A percentile compares a stretch with the other conserved stretches of the same genome.
Conservation (phyloP, 1,139 yeast species). For the Hansenula anomala region DNA sequence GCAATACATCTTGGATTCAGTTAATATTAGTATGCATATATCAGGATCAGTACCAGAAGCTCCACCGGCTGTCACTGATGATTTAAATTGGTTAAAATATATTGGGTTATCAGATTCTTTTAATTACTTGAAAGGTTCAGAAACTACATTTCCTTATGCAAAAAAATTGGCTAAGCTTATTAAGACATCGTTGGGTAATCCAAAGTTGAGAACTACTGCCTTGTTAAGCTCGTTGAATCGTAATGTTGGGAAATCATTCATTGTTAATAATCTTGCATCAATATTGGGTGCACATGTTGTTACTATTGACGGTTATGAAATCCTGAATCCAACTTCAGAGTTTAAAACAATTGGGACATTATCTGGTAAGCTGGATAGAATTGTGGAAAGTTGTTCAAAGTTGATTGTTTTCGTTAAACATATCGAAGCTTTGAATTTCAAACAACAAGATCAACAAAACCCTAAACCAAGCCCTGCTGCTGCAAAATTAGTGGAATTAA, state of each 20-base stretch:
- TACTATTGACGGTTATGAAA: slow-evolving; percentile 64
- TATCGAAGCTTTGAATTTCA: slow-evolving; percentile 67
- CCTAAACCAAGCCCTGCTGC: slow-evolving; percentile 49
- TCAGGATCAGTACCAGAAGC: slow-evolving; percentile 32
- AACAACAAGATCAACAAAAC: slow-evolving; percentile 70
- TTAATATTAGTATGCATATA: slow-evolving; percentile 29
- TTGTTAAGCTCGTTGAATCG: slow-evolving; percentile 65
- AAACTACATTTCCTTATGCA: slow-evolving; percentile 42
- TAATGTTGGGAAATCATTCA: slow-evolving; percentile 74
- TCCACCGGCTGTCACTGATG: slow-evolving; percentile 10
- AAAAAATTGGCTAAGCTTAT: slow-evolving; percentile 47
- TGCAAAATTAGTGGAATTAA: slow-evolving; percentile 52
- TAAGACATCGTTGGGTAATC: slow-evolving; percentile 35
- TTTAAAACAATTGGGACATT: slow-evolving; percentile 75
- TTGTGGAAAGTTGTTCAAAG: slow-evolving; percentile 36
- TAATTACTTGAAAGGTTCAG: slow-evolving; percentile 21
- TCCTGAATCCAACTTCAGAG: slow-evolving; percentile 67
- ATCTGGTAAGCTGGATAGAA: slow-evolving; percentile 70
- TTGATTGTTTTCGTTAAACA: slow-evolving; percentile 62
- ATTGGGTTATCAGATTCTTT: slow-evolving; percentile 34
- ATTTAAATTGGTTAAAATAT: slow-evolving; percentile 47
- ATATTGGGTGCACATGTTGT: slow-evolving; percentile 65
- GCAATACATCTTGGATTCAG: slow-evolving; percentile 62
- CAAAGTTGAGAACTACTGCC: slow-evolving; percentile 53
- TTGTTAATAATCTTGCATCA: slow-evolving; percentile 50